These are phyloP conservation scores for Raffaelea arxii DNA, from an alignment of 2,329 filamentous ascomycete genomes.

Conservation along the genomic window DNA sequence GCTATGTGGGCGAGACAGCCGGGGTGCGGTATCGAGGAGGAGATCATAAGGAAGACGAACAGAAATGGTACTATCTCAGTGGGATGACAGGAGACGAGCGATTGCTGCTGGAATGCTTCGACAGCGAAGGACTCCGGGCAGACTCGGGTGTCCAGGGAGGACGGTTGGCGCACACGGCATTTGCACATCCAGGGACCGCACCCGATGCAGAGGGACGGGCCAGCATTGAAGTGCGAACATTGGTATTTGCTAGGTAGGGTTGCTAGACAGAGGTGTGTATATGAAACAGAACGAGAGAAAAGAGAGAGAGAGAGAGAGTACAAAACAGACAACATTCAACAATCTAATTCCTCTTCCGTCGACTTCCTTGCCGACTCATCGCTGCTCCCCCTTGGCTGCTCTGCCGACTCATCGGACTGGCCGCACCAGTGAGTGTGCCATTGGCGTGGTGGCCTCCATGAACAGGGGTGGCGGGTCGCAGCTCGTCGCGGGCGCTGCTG, in stretches of 20 bases:
- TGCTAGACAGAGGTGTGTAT: no score
- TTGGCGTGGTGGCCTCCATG: conserved; percentile 11
- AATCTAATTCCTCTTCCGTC: conserved; percentile 12
- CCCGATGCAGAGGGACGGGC: conserved; percentile 62
- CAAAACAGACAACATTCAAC: background rate
- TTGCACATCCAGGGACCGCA: conserved; percentile 63
- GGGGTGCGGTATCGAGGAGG: conserved; percentile 54
- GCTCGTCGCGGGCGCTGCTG: conserved; percentile 34
- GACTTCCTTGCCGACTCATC: conserved; percentile 46
- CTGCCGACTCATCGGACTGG: conserved; percentile 44
- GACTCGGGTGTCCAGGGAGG: conserved; percentile 41
- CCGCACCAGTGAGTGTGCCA: background rate
- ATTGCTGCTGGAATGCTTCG: conserved; percentile 71
- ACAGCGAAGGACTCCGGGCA: conserved; percentile 48
- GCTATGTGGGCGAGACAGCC: conserved; percentile 64
- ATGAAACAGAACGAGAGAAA: background rate
- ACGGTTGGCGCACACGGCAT: conserved; percentile 64
- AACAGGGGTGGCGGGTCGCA: conserved; percentile 20
- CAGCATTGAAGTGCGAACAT: conserved; percentile 80
- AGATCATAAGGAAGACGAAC: no score
- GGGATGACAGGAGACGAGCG: conserved; percentile 67
- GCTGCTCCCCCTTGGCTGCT: conserved; percentile 44
- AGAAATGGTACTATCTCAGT: conserved; percentile 72
- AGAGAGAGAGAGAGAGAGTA: background rate
- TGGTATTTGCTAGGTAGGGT: conserved; percentile 63